These are phyloP conservation scores for Eurotiales sp. DNA, from an alignment of 2,329 filamentous ascomycete genomes.

Conservation along the genomic window DNA sequence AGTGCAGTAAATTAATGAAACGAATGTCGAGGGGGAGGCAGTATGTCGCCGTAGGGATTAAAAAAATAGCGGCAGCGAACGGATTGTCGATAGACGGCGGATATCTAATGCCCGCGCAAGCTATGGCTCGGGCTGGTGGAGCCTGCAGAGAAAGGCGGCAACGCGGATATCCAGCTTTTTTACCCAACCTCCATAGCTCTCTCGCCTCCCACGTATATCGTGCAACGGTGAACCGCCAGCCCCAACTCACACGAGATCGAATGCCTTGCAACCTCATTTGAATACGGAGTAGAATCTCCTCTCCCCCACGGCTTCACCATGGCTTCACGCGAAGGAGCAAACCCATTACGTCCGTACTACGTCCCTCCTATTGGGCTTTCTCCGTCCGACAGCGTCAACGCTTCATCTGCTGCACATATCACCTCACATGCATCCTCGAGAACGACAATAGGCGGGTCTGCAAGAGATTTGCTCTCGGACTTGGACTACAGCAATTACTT, in stretches of 20 bases:
- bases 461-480: constrained; percentile 82
- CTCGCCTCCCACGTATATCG: no score
- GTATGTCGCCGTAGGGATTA: no score
- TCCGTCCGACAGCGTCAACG: constrained; percentile 37
- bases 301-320: constrained; percentile 7
- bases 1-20: not conserved
- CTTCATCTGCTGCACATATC: constrained; percentile 31
- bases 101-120: not conserved
- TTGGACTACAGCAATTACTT: constrained; percentile 90
- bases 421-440: constrained; percentile 38
- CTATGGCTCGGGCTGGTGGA: constrained; percentile 9
- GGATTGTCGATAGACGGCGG: not conserved
- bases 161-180: not conserved
- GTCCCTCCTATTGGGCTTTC: constrained; percentile 62
- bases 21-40: not conserved
- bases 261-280: constrained; percentile 5
- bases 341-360: constrained; percentile 60
- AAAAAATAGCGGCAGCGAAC: not conserved
- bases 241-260: not conserved
- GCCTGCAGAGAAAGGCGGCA: not conserved
- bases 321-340: constrained; percentile 34
- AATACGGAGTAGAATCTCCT: constrained; percentile 1
- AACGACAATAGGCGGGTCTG: constrained; percentile 57
- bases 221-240: no score
- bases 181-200: not conserved